A percentile compares a stretch with the other conserved stretches of the same genome.
Conservation (phyloP, 129 eudicot species). For the Silybum marianum region DNA sequence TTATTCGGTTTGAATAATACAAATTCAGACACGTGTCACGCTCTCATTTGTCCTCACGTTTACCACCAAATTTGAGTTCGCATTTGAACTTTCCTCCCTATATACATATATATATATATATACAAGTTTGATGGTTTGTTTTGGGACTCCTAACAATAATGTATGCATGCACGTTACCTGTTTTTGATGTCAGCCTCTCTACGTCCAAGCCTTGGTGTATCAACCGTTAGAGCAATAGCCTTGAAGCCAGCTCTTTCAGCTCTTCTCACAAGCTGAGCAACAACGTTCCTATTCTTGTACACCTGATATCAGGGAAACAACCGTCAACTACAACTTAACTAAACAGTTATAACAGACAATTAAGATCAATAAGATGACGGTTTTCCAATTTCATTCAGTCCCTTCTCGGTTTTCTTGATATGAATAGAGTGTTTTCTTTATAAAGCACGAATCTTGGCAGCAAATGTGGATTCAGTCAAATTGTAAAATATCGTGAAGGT, state of each 20-base stretch:
- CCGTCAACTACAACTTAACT: not conserved
- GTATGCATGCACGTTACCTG: conserved; percentile 39
- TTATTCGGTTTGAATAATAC: no score
- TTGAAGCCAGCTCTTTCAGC: conserved; percentile 96
- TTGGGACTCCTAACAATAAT: not conserved
- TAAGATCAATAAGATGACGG: not conserved
- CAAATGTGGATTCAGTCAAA: not conserved
- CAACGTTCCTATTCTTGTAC: conserved; percentile 88
- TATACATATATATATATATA: no score
- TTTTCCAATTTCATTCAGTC: not conserved
- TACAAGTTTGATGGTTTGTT: not conserved
- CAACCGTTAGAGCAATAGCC: conserved; percentile 95
- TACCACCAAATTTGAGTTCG: no score
- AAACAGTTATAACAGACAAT: not conserved
- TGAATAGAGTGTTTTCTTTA: not conserved
- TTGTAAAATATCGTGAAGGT: not conserved
- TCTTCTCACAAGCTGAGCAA: conserved; percentile 83
- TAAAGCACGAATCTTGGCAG: not conserved
- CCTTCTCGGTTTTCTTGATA: not conserved
- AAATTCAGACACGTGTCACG: no score
- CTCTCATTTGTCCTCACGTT: no score
- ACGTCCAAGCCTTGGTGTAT: conserved; percentile 93
- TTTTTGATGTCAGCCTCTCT: conserved; percentile 97
- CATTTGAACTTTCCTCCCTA: no score
- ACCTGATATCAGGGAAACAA: conserved; percentile 45